A percentile compares a stretch with the other conserved stretches of the same genome.
Evolutionary conservation across 2,329 filamentous ascomycete species (phyloP).

Genomic region (Arachnopeziza araneosa): DNA sequence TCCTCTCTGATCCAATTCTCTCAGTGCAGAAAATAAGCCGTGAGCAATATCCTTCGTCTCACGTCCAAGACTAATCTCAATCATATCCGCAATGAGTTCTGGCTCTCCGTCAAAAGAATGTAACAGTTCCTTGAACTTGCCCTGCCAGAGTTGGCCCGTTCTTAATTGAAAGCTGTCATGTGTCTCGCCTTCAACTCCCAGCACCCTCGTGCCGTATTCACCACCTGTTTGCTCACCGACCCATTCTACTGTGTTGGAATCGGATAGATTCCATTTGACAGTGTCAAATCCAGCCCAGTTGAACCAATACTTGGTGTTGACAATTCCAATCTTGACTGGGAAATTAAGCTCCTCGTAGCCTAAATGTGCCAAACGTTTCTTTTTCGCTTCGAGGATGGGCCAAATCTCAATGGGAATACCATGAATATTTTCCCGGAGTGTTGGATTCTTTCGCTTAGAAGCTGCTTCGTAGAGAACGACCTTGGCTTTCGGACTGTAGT

Average conservation of each 20-base stretch:
- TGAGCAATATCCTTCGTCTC: constrained; percentile 72
- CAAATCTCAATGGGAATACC: constrained; percentile 8
- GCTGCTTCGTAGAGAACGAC: constrained; percentile 73
- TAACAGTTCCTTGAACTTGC: not conserved
- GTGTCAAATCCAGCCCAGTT: constrained; percentile 26
- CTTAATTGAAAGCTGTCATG: not conserved
- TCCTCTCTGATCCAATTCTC: constrained; percentile 73
- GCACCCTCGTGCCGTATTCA: not conserved
- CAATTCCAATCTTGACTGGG: constrained; percentile 31
- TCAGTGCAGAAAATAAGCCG: constrained; percentile 79
- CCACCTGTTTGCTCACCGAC: not conserved
- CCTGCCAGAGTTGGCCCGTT: constrained; percentile 13
- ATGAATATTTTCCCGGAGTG: constrained; percentile 9
- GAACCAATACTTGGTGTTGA: constrained; percentile 35
- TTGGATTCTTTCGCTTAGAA: constrained; percentile 17
- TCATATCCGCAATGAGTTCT: constrained; percentile 16
- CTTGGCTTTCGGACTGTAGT: constrained; percentile 86
- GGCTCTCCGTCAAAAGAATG: not conserved
- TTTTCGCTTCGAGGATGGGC: constrained; percentile 8
- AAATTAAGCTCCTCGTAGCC: constrained; percentile 7
- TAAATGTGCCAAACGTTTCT: constrained; percentile 4
- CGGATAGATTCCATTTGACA: not conserved
- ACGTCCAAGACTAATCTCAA: constrained; percentile 69
- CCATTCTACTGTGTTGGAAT: not conserved
- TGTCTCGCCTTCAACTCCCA: not conserved